Evolutionary conservation across 2,329 filamentous ascomycete species (phyloP).

Genomic region (Cercospora sesami): DNA sequence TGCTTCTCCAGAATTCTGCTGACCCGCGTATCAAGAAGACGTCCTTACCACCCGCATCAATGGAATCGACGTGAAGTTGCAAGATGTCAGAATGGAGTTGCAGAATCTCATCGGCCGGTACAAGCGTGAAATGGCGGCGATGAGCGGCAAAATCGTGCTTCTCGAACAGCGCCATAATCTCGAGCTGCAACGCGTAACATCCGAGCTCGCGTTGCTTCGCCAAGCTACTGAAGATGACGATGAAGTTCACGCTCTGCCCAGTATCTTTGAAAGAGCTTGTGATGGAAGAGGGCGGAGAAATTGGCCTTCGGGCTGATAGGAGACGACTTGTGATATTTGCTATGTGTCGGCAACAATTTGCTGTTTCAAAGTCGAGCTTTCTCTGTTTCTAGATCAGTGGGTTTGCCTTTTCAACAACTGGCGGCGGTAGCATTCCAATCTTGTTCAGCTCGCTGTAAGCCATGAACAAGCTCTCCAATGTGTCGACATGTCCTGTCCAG

Average conservation of each 20-base stretch:
- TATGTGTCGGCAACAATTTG: background rate
- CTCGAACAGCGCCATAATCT: background rate
- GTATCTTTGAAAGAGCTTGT: background rate
- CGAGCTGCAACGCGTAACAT: background rate
- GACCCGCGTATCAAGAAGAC: background rate
- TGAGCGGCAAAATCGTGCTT: background rate
- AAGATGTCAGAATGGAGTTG: background rate
- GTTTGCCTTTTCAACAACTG: constrained; percentile 32
- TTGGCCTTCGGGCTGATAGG: background rate
- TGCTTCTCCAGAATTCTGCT: background rate
- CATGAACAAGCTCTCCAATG: constrained; percentile 46
- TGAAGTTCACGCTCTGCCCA: background rate
- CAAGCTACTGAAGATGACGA: background rate
- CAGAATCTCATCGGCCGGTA: background rate
- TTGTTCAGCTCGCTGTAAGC: constrained; percentile 46
- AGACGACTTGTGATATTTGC: background rate
- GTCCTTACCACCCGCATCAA: background rate
- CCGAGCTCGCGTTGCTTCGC: background rate
- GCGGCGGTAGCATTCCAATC: constrained; percentile 47
- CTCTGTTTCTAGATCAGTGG: constrained; percentile 28
- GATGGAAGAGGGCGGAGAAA: background rate
- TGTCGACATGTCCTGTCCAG: constrained; percentile 51
- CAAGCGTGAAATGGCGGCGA: background rate
- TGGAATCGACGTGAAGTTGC: background rate
- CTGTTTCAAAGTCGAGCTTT: background rate